Evolutionary conservation across 768 basidiomycete genomes (phyloP).

Genomic region (Tulasnella calospora): DNA sequence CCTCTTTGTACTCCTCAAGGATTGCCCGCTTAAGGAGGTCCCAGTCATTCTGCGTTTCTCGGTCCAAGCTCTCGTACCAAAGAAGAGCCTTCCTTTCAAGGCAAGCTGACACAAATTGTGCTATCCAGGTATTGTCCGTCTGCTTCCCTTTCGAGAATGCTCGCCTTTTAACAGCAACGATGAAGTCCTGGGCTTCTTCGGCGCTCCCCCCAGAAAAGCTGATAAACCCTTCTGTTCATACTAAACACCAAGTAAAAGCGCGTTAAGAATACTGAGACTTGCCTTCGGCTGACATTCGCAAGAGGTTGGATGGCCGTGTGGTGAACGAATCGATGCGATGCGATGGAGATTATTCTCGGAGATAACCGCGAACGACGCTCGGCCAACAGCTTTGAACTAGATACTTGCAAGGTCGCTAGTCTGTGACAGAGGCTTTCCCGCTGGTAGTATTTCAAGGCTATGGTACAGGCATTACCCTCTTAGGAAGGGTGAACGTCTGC

Average conservation of each 20-base stretch:
- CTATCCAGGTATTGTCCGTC: slow-evolving; percentile 2
- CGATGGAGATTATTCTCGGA: neutral
- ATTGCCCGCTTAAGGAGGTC: neutral
- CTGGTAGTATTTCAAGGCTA: too few species aligned
- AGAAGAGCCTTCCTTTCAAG: neutral
- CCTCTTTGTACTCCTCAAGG: neutral
- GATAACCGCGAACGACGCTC: neutral
- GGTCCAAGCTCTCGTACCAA: neutral
- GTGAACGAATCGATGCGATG: neutral
- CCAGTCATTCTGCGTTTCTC: slow-evolving; percentile 3
- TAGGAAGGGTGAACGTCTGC: too few species aligned
- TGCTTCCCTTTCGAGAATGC: neutral
- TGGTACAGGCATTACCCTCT: too few species aligned
- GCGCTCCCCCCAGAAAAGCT: neutral
- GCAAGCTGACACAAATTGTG: neutral
- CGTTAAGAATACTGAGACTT: neutral
- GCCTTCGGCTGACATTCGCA: neutral
- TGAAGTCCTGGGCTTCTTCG: neutral
- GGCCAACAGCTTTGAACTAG: too few species aligned
- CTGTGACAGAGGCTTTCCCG: too few species aligned
- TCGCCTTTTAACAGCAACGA: neutral
- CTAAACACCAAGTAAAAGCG: neutral
- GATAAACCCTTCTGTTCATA: neutral
- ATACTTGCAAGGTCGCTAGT: too few species aligned
- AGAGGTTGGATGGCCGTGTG: neutral